Conservation (phyloP, 1,284 basidiomycete genomes). For the Volvariella surrecta region DNA sequence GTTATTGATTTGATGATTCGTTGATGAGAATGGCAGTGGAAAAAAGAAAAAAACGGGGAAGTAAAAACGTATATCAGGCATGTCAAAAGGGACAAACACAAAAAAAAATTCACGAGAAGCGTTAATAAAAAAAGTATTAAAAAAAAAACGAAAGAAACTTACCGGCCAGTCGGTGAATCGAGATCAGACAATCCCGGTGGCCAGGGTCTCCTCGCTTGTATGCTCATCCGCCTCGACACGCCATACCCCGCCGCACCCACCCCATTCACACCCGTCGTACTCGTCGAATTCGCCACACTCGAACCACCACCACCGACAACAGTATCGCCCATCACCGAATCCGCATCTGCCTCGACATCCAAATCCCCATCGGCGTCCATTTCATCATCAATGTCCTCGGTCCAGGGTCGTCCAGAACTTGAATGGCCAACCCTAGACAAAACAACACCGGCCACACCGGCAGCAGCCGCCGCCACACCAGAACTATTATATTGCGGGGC, state of each 20-base stretch:
- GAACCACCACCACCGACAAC: background rate
- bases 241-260: too few relatives aligned
- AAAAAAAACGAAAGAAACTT: conserved; percentile 16
- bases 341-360: conserved; percentile 16
- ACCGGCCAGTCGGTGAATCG: conserved; percentile 49
- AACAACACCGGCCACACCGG: background rate
- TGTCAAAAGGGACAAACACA: background rate
- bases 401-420: conserved; percentile 2
- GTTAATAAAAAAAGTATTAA: conserved; percentile 6
- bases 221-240: background rate
- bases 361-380: conserved; percentile 14
- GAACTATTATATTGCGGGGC: background rate
- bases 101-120: too few relatives aligned
- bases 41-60: too few relatives aligned
- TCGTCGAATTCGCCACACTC: background rate
- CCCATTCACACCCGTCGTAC: background rate
- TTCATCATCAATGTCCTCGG: conserved; percentile 8
- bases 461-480: background rate
- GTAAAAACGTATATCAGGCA: too few relatives aligned
- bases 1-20: too few relatives aligned
- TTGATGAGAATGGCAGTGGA: too few relatives aligned
- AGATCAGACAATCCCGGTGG: conserved; percentile 44
- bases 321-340: conserved; percentile 5
- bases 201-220: conserved; percentile 21
- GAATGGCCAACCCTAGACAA: conserved; percentile 2